Conservation (phyloP, 345 rosid species). For the Lenwebbia sp. region DNA sequence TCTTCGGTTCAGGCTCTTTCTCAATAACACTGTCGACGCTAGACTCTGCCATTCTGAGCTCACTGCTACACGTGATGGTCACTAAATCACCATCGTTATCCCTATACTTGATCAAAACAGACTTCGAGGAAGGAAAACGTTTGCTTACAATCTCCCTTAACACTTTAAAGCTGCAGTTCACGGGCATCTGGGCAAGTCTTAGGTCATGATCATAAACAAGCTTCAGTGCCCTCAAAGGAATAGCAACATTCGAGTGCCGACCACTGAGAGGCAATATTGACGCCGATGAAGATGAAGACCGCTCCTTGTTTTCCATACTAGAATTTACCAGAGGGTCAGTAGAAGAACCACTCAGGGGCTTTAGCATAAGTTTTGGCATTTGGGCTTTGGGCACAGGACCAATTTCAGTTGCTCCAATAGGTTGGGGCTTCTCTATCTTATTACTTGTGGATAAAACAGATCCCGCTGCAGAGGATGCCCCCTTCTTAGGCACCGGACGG, state of each 20-base stretch:
- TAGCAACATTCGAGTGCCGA: constrained; percentile 23
- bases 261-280: constrained; percentile 3
- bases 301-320: constrained; percentile 16
- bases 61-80: constrained; percentile 65
- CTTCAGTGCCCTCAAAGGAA: constrained; percentile 62
- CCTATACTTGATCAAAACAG: constrained; percentile 77
- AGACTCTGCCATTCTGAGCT: constrained; percentile 72
- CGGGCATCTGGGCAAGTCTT: constrained; percentile 80
- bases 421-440: constrained; percentile 42
- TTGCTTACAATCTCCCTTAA: constrained; percentile 70
- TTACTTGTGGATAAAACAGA: constrained; percentile 11
- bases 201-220: constrained; percentile 94
- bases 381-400: constrained; percentile 41
- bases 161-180: constrained; percentile 62
- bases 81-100: constrained; percentile 94
- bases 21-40: constrained; percentile 43
- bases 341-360: constrained; percentile 39
- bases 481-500: constrained; percentile 61
- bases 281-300: constrained; percentile 13
- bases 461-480: constrained; percentile 23
- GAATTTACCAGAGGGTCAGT: constrained; percentile 17
- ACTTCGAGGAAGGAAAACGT: constrained; percentile 77
- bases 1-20: constrained; percentile 49
- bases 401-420: constrained; percentile 29
- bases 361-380: constrained; percentile 44